Evolutionary conservation across 2,329 filamentous ascomycete species (phyloP).

Genomic region (Claviceps arundinis): DNA sequence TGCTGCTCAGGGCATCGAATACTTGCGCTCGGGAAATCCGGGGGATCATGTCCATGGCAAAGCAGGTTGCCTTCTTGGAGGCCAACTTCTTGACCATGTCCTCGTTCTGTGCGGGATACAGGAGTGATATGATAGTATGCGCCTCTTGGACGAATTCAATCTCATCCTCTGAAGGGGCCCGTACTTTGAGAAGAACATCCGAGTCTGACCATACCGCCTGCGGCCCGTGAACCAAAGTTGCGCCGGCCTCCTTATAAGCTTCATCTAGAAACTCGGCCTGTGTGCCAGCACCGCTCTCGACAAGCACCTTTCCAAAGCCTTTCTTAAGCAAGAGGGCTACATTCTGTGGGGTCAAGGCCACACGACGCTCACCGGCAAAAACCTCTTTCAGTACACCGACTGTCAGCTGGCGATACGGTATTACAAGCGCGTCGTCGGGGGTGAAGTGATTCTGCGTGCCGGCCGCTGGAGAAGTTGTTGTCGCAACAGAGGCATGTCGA

Average conservation of each 20-base stretch:
- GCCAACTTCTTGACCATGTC: constrained; percentile 61
- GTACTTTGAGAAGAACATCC: constrained; percentile 75
- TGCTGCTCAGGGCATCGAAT: constrained; percentile 79
- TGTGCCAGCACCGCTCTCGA: constrained; percentile 69
- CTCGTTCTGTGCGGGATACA: constrained; percentile 73
- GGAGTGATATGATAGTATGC: constrained; percentile 66
- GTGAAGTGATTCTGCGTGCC: constrained; percentile 26
- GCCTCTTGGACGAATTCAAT: constrained; percentile 53
- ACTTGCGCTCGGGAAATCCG: constrained; percentile 80
- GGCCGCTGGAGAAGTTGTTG: constrained; percentile 13
- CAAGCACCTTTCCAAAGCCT: constrained; percentile 62
- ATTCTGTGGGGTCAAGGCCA: constrained; percentile 76
- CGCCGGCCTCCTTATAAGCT: constrained; percentile 66
- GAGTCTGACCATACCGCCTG: constrained; percentile 58
- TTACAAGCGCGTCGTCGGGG: constrained; percentile 27
- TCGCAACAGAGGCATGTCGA: constrained; percentile 24
- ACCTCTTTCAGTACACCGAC: constrained; percentile 71
- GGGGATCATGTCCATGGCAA: constrained; percentile 89
- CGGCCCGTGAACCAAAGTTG: constrained; percentile 56
- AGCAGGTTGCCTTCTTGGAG: constrained; percentile 55
- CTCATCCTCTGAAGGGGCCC: constrained; percentile 58
- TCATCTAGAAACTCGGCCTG: constrained; percentile 66
- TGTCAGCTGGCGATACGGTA: constrained; percentile 57
- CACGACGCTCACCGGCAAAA: constrained; percentile 66
- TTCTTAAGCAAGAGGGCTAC: constrained; percentile 73